Conservation (phyloP, 108 stramenopile genomes). For the Seminavis robusta region DNA sequence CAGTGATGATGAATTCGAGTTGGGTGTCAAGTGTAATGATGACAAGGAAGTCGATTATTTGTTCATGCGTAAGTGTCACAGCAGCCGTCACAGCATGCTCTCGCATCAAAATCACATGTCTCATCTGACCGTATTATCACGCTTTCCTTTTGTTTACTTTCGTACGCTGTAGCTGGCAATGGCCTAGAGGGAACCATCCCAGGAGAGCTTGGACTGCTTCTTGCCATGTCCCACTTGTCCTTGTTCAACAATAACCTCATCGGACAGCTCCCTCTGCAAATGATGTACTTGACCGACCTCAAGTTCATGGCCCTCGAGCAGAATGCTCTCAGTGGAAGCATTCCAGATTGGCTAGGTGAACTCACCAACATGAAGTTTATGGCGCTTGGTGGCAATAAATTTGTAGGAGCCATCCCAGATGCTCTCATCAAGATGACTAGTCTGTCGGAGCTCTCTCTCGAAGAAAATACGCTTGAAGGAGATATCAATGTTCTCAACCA, state of each 20-base stretch:
- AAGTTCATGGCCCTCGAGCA: not conserved
- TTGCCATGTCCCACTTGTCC: constrained; percentile 20
- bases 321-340: constrained; percentile 23
- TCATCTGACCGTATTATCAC: not conserved
- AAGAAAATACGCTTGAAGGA: constrained; percentile 33
- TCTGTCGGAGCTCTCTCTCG: constrained; percentile 28
- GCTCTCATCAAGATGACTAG: constrained; percentile 1
- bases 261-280: constrained; percentile 19
- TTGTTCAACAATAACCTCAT: constrained; percentile 2
- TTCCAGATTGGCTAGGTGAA: constrained; percentile 15
- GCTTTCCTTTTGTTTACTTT: not conserved
- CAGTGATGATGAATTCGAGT: not conserved
- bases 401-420: constrained; percentile 22
- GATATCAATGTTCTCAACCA: constrained; percentile 12
- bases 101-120: not conserved
- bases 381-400: constrained; percentile 28
- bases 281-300: constrained; percentile 22
- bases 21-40: constrained; percentile 7
- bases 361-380: too few relatives aligned
- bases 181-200: constrained; percentile 31
- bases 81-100: not conserved
- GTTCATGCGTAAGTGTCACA: not conserved
- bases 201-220: constrained; percentile 32
- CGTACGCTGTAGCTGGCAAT: constrained; percentile 8
- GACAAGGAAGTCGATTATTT: not conserved